These are phyloP conservation scores for Pseudogymnoascus sp. DNA, from an alignment of 2,329 filamentous ascomycete species.

Conservation along the genomic window DNA sequence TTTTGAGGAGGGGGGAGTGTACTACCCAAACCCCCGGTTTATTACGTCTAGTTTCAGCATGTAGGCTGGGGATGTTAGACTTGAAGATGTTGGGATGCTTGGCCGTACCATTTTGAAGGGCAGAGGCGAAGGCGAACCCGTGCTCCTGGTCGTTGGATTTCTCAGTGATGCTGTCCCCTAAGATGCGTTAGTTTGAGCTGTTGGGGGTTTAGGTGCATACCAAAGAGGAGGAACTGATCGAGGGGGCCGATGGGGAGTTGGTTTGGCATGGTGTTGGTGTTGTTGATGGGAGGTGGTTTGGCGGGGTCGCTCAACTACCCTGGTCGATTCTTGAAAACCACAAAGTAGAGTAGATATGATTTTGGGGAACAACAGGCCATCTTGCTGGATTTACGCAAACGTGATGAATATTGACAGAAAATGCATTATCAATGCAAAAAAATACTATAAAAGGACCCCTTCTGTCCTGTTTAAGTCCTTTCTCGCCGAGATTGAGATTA, in stretches of 20 bases:
- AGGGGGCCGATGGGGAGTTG: slow-evolving; percentile 1
- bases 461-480: too few relatives aligned
- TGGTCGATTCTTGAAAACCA: too few relatives aligned
- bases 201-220: slow-evolving; percentile 8
- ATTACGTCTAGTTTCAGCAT: slow-evolving; percentile 21
- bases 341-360: too few relatives aligned
- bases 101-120: slow-evolving; percentile 20
- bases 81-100: not conserved
- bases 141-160: slow-evolving; percentile 18
- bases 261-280: not conserved
- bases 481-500: too few relatives aligned
- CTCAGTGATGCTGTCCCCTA: slow-evolving; percentile 25
- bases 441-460: too few relatives aligned
- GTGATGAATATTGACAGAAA: too few relatives aligned
- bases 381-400: too few relatives aligned
- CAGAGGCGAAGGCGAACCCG: slow-evolving; percentile 22
- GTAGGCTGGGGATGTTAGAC: slow-evolving; percentile 16
- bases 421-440: too few relatives aligned
- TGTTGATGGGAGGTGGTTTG: too few relatives aligned
- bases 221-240: slow-evolving; percentile 21
- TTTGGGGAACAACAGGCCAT: too few relatives aligned
- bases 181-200: not conserved
- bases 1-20: not conserved
- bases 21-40: slow-evolving; percentile 20
- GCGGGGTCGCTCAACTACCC: too few relatives aligned